These are phyloP conservation scores for Voacanga thouarsii DNA, from an alignment of 257 asterid species.

Conservation along the genomic window DNA sequence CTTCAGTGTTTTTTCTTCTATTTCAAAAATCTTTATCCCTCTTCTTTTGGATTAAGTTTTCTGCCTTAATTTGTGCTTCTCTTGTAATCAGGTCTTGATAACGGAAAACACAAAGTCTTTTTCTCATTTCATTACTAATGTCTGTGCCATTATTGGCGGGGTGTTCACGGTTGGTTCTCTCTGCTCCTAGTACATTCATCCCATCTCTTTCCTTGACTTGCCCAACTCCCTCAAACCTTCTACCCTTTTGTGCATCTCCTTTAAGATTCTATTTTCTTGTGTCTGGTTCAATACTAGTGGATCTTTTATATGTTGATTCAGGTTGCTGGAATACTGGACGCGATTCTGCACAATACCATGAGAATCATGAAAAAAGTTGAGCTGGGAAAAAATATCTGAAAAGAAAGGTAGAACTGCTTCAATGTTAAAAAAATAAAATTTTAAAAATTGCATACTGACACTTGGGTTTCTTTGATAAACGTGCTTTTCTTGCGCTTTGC, in stretches of 20 bases:
- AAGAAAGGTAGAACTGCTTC: not conserved
- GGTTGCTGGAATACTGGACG: constrained; percentile 95
- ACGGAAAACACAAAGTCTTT: constrained; percentile 60
- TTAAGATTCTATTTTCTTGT: not conserved
- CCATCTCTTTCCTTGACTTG: not conserved
- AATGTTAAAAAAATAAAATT: too few species aligned
- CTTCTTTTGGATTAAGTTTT: not conserved
- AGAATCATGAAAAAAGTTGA: constrained; percentile 74
- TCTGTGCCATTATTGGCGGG: constrained; percentile 79
- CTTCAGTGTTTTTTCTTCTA: not conserved
- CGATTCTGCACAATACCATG: constrained; percentile 64
- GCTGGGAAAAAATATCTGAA: constrained; percentile 78
- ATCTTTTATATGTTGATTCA: constrained; percentile 32
- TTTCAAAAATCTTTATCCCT: not conserved
- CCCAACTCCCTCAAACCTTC: not conserved
- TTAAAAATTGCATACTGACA: constrained; percentile 13
- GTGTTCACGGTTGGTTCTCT: constrained; percentile 66
- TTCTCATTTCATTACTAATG: constrained; percentile 63
- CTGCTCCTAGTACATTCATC: not conserved
- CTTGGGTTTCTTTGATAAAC: constrained; percentile 26
- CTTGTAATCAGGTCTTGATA: constrained; percentile 31
- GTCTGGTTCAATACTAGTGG: not conserved
- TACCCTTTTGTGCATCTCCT: not conserved
- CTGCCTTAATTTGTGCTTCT: not conserved
- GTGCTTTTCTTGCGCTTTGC: constrained; percentile 10